phyloP scores from a whole-genome alignment of 208 protist species.

The Wallacemonas sp. region DNA sequence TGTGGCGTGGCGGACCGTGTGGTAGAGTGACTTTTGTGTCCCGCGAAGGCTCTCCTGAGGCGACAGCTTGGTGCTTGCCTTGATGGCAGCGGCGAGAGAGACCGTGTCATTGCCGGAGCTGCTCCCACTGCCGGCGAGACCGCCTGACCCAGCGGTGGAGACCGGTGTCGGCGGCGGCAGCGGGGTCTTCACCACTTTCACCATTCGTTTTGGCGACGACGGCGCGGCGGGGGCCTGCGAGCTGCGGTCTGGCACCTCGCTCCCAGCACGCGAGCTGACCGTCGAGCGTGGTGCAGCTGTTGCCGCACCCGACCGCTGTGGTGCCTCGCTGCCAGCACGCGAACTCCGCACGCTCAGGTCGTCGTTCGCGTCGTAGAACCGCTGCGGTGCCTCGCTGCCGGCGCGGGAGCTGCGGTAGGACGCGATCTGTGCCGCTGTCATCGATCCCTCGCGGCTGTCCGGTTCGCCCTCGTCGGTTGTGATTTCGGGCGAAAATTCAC shows the following conservation, averaged over 20 bases:
- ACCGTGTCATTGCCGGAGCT: neutral
- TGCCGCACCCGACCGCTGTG: slow-evolving; percentile 1
- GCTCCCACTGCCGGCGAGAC: neutral
- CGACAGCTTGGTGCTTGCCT: slow-evolving; percentile 13
- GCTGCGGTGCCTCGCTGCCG: slow-evolving; percentile 50
- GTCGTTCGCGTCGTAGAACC: slow-evolving; percentile 17
- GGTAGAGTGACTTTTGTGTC: slow-evolving; percentile 48
- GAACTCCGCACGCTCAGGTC: slow-evolving; percentile 26
- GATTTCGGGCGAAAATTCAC: slow-evolving; percentile 10
- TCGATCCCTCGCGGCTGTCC: slow-evolving; percentile 8
- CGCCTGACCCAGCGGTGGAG: slow-evolving; percentile 2
- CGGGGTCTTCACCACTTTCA: slow-evolving; percentile 18
- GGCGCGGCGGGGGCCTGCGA: slow-evolving; percentile 7
- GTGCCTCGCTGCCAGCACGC: slow-evolving; percentile 30
- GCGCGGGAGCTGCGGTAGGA: slow-evolving; percentile 45
- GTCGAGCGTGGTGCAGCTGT: neutral
- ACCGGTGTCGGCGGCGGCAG: slow-evolving; percentile 10
- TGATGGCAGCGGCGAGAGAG: neutral
- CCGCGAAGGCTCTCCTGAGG: slow-evolving; percentile 16
- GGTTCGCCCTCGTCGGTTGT: neutral
- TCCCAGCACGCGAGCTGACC: slow-evolving; percentile 43
- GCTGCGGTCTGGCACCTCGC: slow-evolving; percentile 34
- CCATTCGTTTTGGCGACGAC: slow-evolving; percentile 22
- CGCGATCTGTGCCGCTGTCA: slow-evolving; percentile 30
- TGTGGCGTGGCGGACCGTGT: slow-evolving; percentile 42